Evolutionary conservation across 202 grass and related monocot species (phyloP).

Genomic region (Digitaria exilis): DNA sequence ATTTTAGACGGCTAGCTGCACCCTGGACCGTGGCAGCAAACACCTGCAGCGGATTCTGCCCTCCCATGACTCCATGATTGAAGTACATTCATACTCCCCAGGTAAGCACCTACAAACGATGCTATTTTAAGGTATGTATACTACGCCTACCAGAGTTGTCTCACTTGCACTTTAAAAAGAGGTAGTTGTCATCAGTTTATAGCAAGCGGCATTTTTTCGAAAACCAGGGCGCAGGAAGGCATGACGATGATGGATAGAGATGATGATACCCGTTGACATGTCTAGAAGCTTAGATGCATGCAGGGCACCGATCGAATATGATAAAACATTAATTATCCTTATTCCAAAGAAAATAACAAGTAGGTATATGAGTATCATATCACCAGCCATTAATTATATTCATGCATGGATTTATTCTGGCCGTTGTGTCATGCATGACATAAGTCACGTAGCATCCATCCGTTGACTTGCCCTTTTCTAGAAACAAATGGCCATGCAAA

Average conservation of each 20-base stretch:
- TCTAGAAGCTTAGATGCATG: background rate
- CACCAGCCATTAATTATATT: background rate
- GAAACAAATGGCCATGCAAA: background rate
- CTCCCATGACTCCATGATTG: slow-evolving; percentile 12
- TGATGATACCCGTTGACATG: background rate
- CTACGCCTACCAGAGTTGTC: background rate
- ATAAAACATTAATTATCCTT: background rate
- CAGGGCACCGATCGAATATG: background rate
- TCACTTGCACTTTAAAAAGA: background rate
- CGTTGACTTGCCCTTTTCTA: background rate
- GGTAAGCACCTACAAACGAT: slow-evolving; percentile 6
- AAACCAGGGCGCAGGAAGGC: background rate
- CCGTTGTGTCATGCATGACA: slow-evolving; percentile 23
- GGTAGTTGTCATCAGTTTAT: background rate
- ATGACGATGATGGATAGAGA: background rate
- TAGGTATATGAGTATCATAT: too few relatives aligned
- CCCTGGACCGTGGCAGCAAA: background rate
- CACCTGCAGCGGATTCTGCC: background rate
- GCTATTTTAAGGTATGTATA: background rate
- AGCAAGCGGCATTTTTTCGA: background rate
- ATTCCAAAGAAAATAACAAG: background rate
- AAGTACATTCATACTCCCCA: slow-evolving; percentile 5
- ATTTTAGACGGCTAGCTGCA: too few relatives aligned
- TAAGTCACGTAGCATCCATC: background rate
- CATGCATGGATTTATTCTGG: background rate